phyloP scores from a whole-genome alignment of 345 rosid genomes.

The Arabidopsis thaliana region TAIR10.1 NC_003071.7:15609501-15610000 shows the following conservation, averaged over 20 bases:
- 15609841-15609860: slow-evolving; percentile 85
- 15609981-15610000: slow-evolving; percentile 35
- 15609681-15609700: slow-evolving; percentile 95
- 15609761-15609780: slow-evolving; percentile 5
- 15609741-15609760: not conserved
- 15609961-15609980: slow-evolving; percentile 12
- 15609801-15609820: not conserved
- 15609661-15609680: slow-evolving; percentile 96
- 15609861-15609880: slow-evolving; percentile 94
- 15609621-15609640: slow-evolving; percentile 71
- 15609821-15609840: slow-evolving; percentile 96
- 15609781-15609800: not conserved
- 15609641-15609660: slow-evolving; percentile 67
- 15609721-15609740: slow-evolving; percentile 98
- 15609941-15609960: slow-evolving; percentile 13
- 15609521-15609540: slow-evolving; percentile 82
- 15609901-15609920: slow-evolving; percentile 92
- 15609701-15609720: slow-evolving; percentile 89
- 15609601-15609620: slow-evolving; percentile 83
- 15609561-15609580: slow-evolving; percentile 95
- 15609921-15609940: slow-evolving; percentile 96
- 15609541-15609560: slow-evolving; percentile 84
- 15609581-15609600: slow-evolving; percentile 66
- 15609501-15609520: slow-evolving; percentile 91
- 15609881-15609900: slow-evolving; percentile 96